Percentiles rank a stretch among this genome's conserved stretches.
These are phyloP conservation scores for Talaromyces trachyspermus DNA, from an alignment of 495 filamentous ascomycete species.

Conservation along the genomic window DNA sequence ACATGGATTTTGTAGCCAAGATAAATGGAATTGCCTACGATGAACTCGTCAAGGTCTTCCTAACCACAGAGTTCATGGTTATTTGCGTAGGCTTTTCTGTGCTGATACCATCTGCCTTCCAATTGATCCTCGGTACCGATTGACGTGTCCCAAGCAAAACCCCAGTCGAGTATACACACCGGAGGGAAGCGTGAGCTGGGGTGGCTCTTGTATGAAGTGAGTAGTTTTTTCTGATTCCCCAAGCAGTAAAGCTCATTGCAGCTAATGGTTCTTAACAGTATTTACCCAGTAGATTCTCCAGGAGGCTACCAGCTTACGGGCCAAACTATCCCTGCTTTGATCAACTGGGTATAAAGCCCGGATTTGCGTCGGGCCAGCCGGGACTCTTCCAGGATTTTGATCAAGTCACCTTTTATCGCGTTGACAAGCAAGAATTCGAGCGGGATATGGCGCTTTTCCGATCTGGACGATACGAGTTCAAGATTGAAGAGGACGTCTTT, in stretches of 20 bases:
- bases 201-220: constrained; percentile 43
- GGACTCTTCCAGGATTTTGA: constrained; percentile 56
- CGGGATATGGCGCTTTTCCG: constrained; percentile 31
- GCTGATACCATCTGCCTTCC: constrained; percentile 48
- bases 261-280: background rate
- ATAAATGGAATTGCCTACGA: constrained; percentile 48
- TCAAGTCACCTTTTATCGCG: constrained; percentile 47
- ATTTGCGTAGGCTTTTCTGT: constrained; percentile 52
- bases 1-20: constrained; percentile 47
- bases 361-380: constrained; percentile 35
- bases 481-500: constrained; percentile 39
- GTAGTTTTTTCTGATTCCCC: background rate
- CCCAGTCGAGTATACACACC: constrained; percentile 52
- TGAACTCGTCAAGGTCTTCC: constrained; percentile 38
- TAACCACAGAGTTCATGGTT: constrained; percentile 41
- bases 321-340: constrained; percentile 49
- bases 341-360: constrained; percentile 41
- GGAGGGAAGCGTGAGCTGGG: constrained; percentile 46
- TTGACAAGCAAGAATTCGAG: constrained; percentile 41
- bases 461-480: constrained; percentile 41
- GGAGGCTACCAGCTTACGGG: constrained; percentile 53
- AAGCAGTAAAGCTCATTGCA: background rate
- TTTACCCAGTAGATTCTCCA: constrained; percentile 52
- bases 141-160: constrained; percentile 53
- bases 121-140: constrained; percentile 44